phyloP scores from a whole-genome alignment of 2,329 filamentous ascomycete genomes.

The Stachybotrys chlorohalonatus region DNA sequence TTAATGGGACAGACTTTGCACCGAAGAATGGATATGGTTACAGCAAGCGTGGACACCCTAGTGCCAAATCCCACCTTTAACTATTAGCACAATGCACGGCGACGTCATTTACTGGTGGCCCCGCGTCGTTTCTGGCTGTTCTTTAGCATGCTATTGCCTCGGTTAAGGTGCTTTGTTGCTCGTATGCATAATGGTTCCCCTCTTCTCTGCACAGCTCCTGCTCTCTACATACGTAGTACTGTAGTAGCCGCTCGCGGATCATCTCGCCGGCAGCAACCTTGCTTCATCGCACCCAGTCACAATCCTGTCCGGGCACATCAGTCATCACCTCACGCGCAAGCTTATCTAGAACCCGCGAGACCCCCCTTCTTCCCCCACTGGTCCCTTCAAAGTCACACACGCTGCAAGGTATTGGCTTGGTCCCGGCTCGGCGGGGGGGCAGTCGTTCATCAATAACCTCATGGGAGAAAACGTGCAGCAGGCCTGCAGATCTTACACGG shows the following conservation, averaged over 20 bases:
- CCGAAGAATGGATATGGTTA: background rate
- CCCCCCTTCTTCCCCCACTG: background rate
- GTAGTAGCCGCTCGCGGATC: no score
- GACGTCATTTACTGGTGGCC: background rate
- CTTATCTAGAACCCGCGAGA: background rate
- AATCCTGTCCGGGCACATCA: background rate
- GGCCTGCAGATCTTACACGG: background rate
- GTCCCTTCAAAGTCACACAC: background rate
- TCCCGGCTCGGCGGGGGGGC: no score
- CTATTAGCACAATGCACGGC: background rate
- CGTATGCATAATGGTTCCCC: background rate
- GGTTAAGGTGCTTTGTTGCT: background rate
- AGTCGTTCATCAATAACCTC: background rate
- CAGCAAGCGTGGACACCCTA: background rate
- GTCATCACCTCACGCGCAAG: background rate
- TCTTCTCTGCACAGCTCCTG: background rate
- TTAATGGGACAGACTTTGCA: background rate
- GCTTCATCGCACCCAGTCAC: background rate
- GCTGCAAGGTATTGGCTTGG: background rate
- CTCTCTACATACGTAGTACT: background rate
- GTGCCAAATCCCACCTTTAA: background rate
- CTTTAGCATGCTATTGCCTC: background rate
- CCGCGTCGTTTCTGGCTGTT: background rate
- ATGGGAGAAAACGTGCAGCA: background rate
- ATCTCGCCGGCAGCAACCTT: background rate